These are phyloP conservation scores for Fusarium poae DNA, from an alignment of 2,329 filamentous ascomycete species.

Conservation along the genomic window DNA sequence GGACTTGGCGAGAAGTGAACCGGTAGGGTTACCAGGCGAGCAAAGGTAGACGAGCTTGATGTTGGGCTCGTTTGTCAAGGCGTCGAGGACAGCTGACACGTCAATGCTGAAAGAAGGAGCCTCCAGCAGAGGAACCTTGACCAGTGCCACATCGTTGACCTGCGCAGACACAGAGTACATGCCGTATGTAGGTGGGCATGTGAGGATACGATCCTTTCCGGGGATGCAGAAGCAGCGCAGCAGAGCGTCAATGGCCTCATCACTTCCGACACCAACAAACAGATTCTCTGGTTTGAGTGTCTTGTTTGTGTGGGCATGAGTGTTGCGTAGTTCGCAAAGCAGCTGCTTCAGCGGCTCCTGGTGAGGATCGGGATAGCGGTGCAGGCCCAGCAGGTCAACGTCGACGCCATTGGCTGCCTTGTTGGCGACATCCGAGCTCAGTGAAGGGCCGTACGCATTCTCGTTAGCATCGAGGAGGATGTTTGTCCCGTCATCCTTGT, in stretches of 20 bases:
- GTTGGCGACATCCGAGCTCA: conserved; percentile 62
- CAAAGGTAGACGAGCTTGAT: conserved; percentile 95
- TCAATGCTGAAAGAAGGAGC: conserved; percentile 81
- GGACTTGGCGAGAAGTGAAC: conserved; percentile 78
- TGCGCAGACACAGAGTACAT: conserved; percentile 98
- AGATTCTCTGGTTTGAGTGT: conserved; percentile 83
- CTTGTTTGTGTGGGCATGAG: conserved; percentile 81
- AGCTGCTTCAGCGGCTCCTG: conserved; percentile 87
- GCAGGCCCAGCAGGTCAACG: conserved; percentile 82
- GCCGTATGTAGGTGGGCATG: conserved; percentile 96
- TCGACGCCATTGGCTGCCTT: conserved; percentile 56
- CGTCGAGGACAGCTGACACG: conserved; percentile 73
- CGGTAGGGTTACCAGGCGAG: conserved; percentile 95
- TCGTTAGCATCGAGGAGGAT: conserved; percentile 98
- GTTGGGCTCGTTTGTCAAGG: conserved; percentile 68
- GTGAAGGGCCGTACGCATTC: conserved; percentile 91
- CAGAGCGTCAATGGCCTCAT: conserved; percentile 96
- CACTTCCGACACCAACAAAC: conserved; percentile 94
- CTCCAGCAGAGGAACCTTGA: conserved; percentile 84
- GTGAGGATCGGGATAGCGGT: conserved; percentile 97
- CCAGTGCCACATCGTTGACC: conserved; percentile 89
- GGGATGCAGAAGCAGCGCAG: conserved; percentile 94
- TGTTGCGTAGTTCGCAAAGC: conserved; percentile 89
- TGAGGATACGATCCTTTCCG: conserved; percentile 88
- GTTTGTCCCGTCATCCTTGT: conserved; percentile 98